Base-by-base conservation (phyloP, 306 rosid genomes). In the Lotus japonicus region DNA sequence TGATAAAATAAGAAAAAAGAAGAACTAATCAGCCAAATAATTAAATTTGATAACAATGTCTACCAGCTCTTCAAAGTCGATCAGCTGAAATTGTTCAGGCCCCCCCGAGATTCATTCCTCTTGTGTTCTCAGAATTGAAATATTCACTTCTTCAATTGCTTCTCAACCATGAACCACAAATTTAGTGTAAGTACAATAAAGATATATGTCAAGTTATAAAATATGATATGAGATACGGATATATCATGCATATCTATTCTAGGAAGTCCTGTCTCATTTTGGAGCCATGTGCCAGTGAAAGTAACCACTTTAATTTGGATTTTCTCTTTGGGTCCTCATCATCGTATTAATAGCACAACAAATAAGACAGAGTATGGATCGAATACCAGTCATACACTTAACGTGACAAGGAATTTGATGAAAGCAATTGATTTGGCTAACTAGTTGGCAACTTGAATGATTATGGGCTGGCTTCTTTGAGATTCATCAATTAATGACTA, bases 401-500 rank as follows among this genome's bases (percentile, higher is more conserved):
- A 31, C 36, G 66, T 56, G 82, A 81, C 70, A 68, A 31, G 36
- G 63, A 84, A 77, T 77, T 17, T 55, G 9, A 71, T 55, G 85
- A 84, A 73, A 73, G 62, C 21, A 76, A 85, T 64, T 31, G 68
- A 31, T 43, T 64, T 14, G 11, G 9, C 46, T 66, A 9, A 7
- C 62, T 57, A 66, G 72, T 35, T 38, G n/a, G 26, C 61, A 19
- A 21, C 46, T 61, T 60, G 15, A 48, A 41, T 46, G 66, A 49
- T 49, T 39, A 50, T 21, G 64, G 64, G 63, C 54, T 28, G 36
- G 11, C 51, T 41, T 23, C 35, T 60, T 60, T 76, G 33, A 60
- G 16, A 51, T 68, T 39, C 70, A 17, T 43, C 23, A 31, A 17
- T 57, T 57, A 57, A 14, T 55, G 11, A 74, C 31, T 9, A 7